Evolutionary conservation across 73 alveolate genomes (phyloP).

Genomic region (Halteria grandinella): DNA sequence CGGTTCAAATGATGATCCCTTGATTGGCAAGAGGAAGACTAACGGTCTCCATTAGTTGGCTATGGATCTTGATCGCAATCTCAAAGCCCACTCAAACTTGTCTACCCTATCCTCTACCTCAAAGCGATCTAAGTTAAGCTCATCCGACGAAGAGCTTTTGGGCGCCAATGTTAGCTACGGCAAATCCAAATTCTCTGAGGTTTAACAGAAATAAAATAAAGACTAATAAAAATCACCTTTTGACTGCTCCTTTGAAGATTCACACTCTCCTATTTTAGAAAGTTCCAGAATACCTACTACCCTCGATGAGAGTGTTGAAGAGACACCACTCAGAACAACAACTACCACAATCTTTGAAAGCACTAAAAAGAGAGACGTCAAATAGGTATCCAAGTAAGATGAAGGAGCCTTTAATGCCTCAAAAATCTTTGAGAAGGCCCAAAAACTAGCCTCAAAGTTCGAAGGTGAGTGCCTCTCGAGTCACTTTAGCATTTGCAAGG

Average conservation of each 20-base stretch:
- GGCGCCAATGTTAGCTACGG: no score
- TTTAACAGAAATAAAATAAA: no score
- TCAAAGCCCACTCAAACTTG: not conserved
- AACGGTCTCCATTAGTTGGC: not conserved
- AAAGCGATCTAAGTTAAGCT: no score
- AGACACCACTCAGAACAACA: not conserved
- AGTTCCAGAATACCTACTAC: not conserved
- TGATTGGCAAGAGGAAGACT: constrained; percentile 10
- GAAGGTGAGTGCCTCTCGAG: constrained; percentile 37
- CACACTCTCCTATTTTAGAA: not conserved
- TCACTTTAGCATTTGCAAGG: constrained; percentile 27
- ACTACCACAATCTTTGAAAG: not conserved
- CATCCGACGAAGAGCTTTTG: no score
- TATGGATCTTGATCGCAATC: not conserved
- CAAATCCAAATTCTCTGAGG: no score
- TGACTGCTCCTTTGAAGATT: not conserved
- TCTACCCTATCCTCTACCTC: no score
- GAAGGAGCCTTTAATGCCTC: no score
- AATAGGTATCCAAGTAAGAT: no score
- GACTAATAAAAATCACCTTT: not conserved
- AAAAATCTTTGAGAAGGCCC: constrained; percentile 13
- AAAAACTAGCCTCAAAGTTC: constrained; percentile 18
- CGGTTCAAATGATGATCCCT: not conserved
- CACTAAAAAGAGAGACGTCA: not conserved
- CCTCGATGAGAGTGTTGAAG: not conserved